A percentile compares a stretch with the other conserved stretches of the same genome.
Conservation (phyloP, 2,329 filamentous ascomycete genomes). For the Microdochium nivale region DNA sequence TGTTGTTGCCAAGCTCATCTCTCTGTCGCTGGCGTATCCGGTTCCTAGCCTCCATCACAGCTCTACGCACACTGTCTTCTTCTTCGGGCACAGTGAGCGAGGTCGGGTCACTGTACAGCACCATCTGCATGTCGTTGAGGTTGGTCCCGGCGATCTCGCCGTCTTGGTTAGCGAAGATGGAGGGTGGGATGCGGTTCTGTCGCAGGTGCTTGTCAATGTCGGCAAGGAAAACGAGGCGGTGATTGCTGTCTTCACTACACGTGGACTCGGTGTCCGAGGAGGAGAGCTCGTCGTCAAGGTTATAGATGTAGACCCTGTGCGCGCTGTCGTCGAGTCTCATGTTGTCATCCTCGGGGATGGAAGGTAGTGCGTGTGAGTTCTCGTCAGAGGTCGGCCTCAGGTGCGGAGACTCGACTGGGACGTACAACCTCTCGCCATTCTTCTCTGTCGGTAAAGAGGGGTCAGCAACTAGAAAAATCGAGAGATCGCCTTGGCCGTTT, state of each 20-base stretch:
- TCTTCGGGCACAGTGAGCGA: slow-evolving; percentile 69
- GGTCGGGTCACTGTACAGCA: slow-evolving; percentile 74
- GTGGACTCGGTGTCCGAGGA: not conserved
- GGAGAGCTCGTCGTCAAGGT: slow-evolving; percentile 80
- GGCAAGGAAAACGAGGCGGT: slow-evolving; percentile 68
- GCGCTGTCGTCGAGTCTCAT: slow-evolving; percentile 87
- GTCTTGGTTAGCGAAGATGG: slow-evolving; percentile 50
- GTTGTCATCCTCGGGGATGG: slow-evolving; percentile 36
- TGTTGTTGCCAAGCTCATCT: slow-evolving; percentile 20
- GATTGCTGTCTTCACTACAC: slow-evolving; percentile 36
- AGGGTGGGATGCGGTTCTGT: slow-evolving; percentile 59
- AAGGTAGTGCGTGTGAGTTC: slow-evolving; percentile 7
- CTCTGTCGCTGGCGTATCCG: slow-evolving; percentile 54
- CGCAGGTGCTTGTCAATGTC: slow-evolving; percentile 77
- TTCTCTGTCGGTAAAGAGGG: slow-evolving; percentile 18
- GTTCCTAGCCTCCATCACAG: slow-evolving; percentile 71
- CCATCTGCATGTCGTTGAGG: slow-evolving; percentile 50
- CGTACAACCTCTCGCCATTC: slow-evolving; percentile 55
- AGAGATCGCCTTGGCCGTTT: slow-evolving; percentile 5
- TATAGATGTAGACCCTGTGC: slow-evolving; percentile 83
- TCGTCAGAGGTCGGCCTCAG: slow-evolving; percentile 8
- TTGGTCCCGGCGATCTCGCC: slow-evolving; percentile 40
- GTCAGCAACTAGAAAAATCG: slow-evolving; percentile 5
- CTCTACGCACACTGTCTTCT: slow-evolving; percentile 69
- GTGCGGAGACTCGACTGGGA: slow-evolving; percentile 47